A percentile compares a stretch with the other conserved stretches of the same genome.
Conservation (phyloP, 1,284 basidiomycete genomes). For the Moesziomyces sp. region DNA sequence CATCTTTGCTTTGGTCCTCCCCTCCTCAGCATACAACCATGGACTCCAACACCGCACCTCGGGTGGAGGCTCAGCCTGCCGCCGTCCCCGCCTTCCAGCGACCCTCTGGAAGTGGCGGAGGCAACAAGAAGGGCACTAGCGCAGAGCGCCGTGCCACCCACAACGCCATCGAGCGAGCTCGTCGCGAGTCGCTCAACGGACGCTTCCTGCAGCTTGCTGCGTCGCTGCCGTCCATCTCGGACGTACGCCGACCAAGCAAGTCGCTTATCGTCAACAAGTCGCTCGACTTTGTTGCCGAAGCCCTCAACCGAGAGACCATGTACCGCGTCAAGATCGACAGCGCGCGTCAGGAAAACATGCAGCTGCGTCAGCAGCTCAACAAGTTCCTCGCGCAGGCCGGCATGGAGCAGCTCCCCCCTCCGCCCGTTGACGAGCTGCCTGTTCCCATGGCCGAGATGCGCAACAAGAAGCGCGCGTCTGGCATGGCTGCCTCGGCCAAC, state of each 20-base stretch:
- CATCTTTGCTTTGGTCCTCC: not conserved
- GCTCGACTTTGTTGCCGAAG: slow-evolving; percentile 57
- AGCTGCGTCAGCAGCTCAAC: slow-evolving; percentile 56
- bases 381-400: slow-evolving; percentile 47
- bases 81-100: slow-evolving; percentile 21
- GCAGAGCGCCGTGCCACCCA: slow-evolving; percentile 60
- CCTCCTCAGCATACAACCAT: slow-evolving; percentile 5
- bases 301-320: slow-evolving; percentile 51
- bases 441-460: slow-evolving; percentile 43
- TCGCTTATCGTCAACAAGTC: slow-evolving; percentile 63
- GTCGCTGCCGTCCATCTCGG: slow-evolving; percentile 53
- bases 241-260: slow-evolving; percentile 59
- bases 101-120: slow-evolving; percentile 52
- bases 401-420: slow-evolving; percentile 35
- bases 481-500: slow-evolving; percentile 3
- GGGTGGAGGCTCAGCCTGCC: slow-evolving; percentile 16
- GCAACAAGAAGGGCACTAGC: slow-evolving; percentile 59
- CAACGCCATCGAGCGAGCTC: slow-evolving; percentile 62
- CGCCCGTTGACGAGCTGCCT: slow-evolving; percentile 38
- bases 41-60: slow-evolving; percentile 25
- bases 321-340: slow-evolving; percentile 55
- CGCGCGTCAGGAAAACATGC: slow-evolving; percentile 46
- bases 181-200: slow-evolving; percentile 58
- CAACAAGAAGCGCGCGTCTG: slow-evolving; percentile 36
- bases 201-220: slow-evolving; percentile 60